Conservation (phyloP, 2,329 filamentous ascomycete genomes). For the Ilyonectria robusta region DNA sequence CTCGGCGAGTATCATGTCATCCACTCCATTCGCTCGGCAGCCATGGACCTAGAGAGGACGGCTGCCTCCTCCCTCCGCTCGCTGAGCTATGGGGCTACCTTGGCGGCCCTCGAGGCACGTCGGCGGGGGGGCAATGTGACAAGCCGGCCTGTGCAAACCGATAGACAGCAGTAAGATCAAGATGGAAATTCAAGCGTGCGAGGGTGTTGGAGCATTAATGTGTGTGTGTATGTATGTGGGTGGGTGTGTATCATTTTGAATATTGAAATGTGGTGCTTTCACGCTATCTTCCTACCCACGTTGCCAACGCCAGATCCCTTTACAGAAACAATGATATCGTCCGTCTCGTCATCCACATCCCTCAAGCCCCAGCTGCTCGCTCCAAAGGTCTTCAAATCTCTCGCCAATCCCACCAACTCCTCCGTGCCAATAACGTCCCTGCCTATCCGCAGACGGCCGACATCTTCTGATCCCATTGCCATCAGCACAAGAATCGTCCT, state of each 20-base stretch:
- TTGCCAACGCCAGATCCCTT: conserved; percentile 96
- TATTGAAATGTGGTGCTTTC: conserved; percentile 47
- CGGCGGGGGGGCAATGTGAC: conserved; percentile 51
- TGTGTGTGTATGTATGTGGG: conserved; percentile 16
- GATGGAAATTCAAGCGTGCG: conserved; percentile 14
- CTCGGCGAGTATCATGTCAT: conserved; percentile 68
- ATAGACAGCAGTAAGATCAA: conserved; percentile 37
- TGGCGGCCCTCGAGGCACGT: conserved; percentile 65
- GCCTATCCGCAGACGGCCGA: conserved; percentile 87
- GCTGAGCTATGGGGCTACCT: conserved; percentile 67
- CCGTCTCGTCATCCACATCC: conserved; percentile 77
- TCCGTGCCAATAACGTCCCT: conserved; percentile 86
- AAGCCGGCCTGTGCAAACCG: conserved; percentile 36
- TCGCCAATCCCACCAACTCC: conserved; percentile 82
- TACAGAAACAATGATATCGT: conserved; percentile 87
- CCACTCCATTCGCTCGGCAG: conserved; percentile 63
- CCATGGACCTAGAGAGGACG: conserved; percentile 61
- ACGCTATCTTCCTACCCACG: conserved; percentile 89
- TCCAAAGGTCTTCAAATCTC: conserved; percentile 91
- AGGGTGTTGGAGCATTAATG: conserved; percentile 12
- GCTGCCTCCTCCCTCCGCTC: conserved; percentile 67
- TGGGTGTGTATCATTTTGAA: conserved; percentile 30
- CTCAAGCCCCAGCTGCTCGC: conserved; percentile 92
- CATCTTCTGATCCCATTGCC: conserved; percentile 98
- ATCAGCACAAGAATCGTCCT: conserved; percentile 87